Evolutionary conservation across 257 asterid species (phyloP).

Genomic region (Asclepias syriaca): DNA sequence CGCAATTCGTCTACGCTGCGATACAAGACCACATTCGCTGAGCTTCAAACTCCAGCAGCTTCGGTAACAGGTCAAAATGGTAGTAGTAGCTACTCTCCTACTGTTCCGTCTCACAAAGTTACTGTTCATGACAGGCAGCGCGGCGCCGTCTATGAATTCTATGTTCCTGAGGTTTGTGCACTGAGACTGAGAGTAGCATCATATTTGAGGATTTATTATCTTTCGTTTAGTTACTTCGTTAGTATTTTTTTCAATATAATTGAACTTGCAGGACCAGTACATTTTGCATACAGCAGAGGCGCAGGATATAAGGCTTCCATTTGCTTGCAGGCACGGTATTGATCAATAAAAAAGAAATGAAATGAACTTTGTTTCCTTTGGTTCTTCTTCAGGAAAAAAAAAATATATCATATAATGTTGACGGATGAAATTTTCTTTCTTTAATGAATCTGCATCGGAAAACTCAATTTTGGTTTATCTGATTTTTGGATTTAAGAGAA

Average conservation of each 20-base stretch:
- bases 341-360: constrained; percentile 19
- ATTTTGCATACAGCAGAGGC: constrained; percentile 90
- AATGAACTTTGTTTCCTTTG: neutral
- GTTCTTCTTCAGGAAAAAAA: neutral
- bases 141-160: constrained; percentile 28
- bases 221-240: neutral
- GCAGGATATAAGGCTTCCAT: constrained; percentile 76
- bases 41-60: constrained; percentile 22
- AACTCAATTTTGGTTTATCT: neutral
- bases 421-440: neutral
- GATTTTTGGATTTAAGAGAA: constrained; percentile 6
- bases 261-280: constrained; percentile 69
- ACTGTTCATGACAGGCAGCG: constrained; percentile 37
- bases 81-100: constrained; percentile 17
- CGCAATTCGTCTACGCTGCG: constrained; percentile 2
- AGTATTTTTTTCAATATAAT: constrained; percentile 6
- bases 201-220: neutral
- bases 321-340: constrained; percentile 97
- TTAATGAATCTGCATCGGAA: neutral
- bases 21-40: constrained; percentile 10
- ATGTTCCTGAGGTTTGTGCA: constrained; percentile 31
- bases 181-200: neutral
- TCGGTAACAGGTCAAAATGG: constrained; percentile 22
- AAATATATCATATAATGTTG: too few relatives aligned
- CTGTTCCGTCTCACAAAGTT: constrained; percentile 35